These are phyloP conservation scores for Tetrahymena elliotti DNA, from an alignment of 73 alveolate genomes.

Conservation along the genomic window DNA sequence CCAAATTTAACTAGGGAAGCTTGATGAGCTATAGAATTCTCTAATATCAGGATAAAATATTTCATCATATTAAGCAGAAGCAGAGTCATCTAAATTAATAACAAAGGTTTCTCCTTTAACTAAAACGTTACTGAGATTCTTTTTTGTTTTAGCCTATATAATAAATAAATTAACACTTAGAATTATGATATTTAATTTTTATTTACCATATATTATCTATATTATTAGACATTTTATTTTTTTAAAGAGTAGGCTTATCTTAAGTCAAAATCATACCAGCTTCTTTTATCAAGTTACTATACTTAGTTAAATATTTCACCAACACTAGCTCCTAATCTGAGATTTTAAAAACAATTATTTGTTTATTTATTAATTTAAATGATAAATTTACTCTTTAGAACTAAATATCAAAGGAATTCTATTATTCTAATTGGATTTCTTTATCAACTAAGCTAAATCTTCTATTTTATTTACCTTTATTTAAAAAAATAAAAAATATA, in stretches of 20 bases:
- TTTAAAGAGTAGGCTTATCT: background rate
- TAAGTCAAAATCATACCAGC: background rate
- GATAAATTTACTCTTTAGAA: background rate
- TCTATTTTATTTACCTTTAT: background rate
- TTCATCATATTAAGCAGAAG: background rate
- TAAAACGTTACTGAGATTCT: background rate
- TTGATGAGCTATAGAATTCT: background rate
- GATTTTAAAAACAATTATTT: background rate
- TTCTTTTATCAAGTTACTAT: background rate
- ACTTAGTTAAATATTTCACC: background rate
- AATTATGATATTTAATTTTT: background rate
- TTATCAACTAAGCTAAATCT: background rate
- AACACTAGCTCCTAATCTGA: background rate
- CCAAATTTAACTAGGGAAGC: background rate
- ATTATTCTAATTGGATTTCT: background rate
- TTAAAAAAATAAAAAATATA: background rate
- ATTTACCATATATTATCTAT: background rate
- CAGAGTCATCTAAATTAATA: background rate
- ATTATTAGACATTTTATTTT: background rate
- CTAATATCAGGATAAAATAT: background rate
- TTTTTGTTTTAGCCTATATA: background rate
- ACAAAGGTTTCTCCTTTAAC: background rate
- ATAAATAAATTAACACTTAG: background rate
- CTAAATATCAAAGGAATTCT: background rate
- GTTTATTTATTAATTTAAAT: background rate